A percentile compares a stretch with the other conserved stretches of the same genome.
phyloP scores from a whole-genome alignment of 1,139 yeast species.

The Kurtzmaniella quercitrusa region DNA sequence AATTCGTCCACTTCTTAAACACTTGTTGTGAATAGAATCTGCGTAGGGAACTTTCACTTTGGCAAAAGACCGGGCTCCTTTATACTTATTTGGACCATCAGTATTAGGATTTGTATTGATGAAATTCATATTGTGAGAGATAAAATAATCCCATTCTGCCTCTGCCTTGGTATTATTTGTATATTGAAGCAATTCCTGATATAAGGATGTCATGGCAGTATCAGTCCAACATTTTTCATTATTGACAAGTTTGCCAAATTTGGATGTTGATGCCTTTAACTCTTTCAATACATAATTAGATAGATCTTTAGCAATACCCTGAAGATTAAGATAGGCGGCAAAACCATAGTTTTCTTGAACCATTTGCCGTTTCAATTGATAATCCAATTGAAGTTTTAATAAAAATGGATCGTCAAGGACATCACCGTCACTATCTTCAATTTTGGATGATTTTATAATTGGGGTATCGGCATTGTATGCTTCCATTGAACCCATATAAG shows the following conservation, averaged over 20 bases:
- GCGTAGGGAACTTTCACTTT: slow-evolving; percentile 31
- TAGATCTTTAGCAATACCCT: slow-evolving; percentile 40
- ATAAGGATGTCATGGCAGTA: slow-evolving; percentile 5
- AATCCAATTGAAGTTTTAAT: slow-evolving; percentile 36
- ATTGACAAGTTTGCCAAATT: slow-evolving; percentile 27
- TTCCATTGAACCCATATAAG: slow-evolving; percentile 31
- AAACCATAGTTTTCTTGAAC: slow-evolving; percentile 41
- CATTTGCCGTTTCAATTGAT: slow-evolving; percentile 40
- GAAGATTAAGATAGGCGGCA: slow-evolving; percentile 42
- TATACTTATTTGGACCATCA: slow-evolving; percentile 21
- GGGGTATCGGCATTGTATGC: slow-evolving; percentile 25
- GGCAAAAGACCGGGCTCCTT: slow-evolving; percentile 28
- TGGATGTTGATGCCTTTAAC: slow-evolving; percentile 28
- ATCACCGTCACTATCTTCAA: slow-evolving; percentile 15
- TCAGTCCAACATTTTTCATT: slow-evolving; percentile 12
- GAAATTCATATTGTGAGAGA: slow-evolving; percentile 32
- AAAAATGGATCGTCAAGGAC: slow-evolving; percentile 42
- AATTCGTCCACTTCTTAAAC: slow-evolving; percentile 39
- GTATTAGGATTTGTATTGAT: slow-evolving; percentile 29
- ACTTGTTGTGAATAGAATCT: slow-evolving; percentile 39
- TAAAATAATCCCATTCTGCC: slow-evolving; percentile 39
- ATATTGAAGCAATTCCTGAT: slow-evolving; percentile 4
- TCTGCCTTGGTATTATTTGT: slow-evolving; percentile 6
- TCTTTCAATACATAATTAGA: slow-evolving; percentile 39
- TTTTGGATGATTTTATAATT: slow-evolving; percentile 18